Evolutionary conservation across 1,284 basidiomycete species (phyloP), one percentile per base, ranked within the genome.

Genomic region (Entoloma clypeatum): DNA sequence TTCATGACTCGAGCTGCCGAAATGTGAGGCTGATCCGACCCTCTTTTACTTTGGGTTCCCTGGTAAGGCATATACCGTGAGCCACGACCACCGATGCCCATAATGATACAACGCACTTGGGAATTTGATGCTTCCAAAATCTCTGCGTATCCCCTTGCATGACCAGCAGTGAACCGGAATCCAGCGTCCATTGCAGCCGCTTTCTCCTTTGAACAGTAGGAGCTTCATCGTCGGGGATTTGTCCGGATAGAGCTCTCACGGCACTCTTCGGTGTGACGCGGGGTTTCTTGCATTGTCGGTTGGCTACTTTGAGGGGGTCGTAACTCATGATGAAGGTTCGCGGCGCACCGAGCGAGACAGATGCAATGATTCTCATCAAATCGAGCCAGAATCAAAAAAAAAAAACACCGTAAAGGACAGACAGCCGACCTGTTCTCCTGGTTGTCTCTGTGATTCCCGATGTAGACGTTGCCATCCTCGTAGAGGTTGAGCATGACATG

Each of bases 71-170:
- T n/a, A 7, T 37, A n/a, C n/a, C 19, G 13, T 21, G 13, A 18
- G 19, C 18, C 26, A 8, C 11, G 6, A 1, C 5, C 13, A 24
- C 11, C 4, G 11, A 31, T n/a, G n/a, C n/a, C n/a, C n/a, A n/a
- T n/a, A n/a, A n/a, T n/a, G n/a, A 31, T 23, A 17, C 22, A n/a
- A 38, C 52, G 27, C 35, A 58, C 58, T 52, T 60, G 3, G 58
- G 57, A 26, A 60, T 60, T 36, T 56, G 51, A 27, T 60, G 58
- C 36, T 60, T 60, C 58, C 58, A 60, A 31, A 51, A 48, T 13
- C 29, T 42, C 36, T 60, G 58, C 0, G 58, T 60, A 13, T 55
- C 54, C 5, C 58, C 58, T 40, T 60, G 58, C 58, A 60, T 60
- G 7, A 60, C 50, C n/a, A 60, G 50, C 17, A 60, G 34, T 2